A percentile compares a stretch with the other conserved stretches of the same genome.
These are phyloP conservation scores for Sporisorium scitamineum DNA, from an alignment of 1,284 basidiomycete species.

Conservation along the genomic window DNA sequence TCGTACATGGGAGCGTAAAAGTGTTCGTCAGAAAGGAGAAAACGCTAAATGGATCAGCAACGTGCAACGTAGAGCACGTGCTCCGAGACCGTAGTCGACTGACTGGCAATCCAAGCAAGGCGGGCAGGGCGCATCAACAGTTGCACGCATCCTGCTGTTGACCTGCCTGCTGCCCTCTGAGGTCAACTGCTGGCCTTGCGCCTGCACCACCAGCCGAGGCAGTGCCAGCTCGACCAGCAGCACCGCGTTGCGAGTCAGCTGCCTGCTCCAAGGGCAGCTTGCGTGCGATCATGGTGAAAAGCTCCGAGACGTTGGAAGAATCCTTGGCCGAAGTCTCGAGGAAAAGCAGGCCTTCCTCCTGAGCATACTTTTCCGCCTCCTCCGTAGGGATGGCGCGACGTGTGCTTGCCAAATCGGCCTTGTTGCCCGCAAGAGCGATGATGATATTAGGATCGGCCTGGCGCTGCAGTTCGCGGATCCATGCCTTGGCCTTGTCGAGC, in stretches of 20 bases:
- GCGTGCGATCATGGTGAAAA: constrained; percentile 71
- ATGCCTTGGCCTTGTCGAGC: constrained; percentile 93
- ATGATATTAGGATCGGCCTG: constrained; percentile 94
- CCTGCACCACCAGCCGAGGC: constrained; percentile 26
- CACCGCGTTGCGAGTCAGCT: constrained; percentile 42
- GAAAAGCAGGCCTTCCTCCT: constrained; percentile 95
- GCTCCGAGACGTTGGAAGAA: constrained; percentile 85
- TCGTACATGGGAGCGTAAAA: constrained; percentile 17
- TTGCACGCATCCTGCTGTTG: constrained; percentile 56
- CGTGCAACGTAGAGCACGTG: background rate
- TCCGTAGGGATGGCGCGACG: constrained; percentile 61
- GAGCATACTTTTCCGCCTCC: constrained; percentile 86
- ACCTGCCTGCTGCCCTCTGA: constrained; percentile 47
- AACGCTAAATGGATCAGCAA: background rate
- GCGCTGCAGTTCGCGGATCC: constrained; percentile 95
- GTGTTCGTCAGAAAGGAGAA: constrained; percentile 12
- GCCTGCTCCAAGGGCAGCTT: constrained; percentile 65
- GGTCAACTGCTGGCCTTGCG: constrained; percentile 51
- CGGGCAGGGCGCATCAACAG: constrained; percentile 29
- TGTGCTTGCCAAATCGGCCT: constrained; percentile 82
- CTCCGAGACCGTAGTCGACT: no score
- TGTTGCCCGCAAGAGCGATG: constrained; percentile 90
- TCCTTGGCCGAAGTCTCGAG: constrained; percentile 95
- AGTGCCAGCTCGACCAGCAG: constrained; percentile 38
- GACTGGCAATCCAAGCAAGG: no score